Evolutionary conservation across 73 alveolate species (phyloP), one percentile per base, ranked within the genome.

Genomic region (Blepharisma stoltei): DNA sequence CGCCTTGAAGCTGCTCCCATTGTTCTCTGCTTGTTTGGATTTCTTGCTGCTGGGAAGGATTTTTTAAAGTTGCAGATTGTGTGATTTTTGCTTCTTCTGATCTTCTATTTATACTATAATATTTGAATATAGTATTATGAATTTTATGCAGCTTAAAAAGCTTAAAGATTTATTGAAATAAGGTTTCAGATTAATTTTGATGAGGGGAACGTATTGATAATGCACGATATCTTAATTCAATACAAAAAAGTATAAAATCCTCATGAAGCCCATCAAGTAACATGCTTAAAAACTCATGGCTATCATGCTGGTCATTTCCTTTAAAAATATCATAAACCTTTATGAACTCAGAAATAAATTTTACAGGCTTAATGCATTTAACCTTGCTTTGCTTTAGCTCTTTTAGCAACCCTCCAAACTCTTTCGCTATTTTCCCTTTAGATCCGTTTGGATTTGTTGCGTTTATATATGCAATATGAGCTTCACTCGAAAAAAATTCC

Each of bases 11-110:
- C 46, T 60, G 14, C 46, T 60, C 48, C 73, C 73, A 60, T 14
- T 60, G 73, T n/a, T 60, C 73, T 25, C 23, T n/a, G 23, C 73
- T 60, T 18, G 73, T 1, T 25, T 60, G 73, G 18, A n/a, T 60
- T 25, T 60, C 73, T 9, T 8, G 49, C 23, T 60, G 46, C 2
- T 14, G 11, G 0, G 38, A n/a, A 60, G 73, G 73, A 60, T 60
- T 38, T 8, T 60, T 60, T 60, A 60, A 60, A 0, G 2, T 60
- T 18, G 5, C 5, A 1, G 73, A 14, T 60, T 60, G 14, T 0
- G 18, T 60, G 3, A 38, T 60, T 25, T 60, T n/a, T 14, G 0
- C 38, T 14, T 25, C 46, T 25, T 60, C 73, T 5, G 14, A 38
- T 32, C 41, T 32, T 32, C 41, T 32, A 32, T 32, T 32, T 32